phyloP scores from a whole-genome alignment of 2,329 filamentous ascomycete species.

The Diaporthe australafricana region DNA sequence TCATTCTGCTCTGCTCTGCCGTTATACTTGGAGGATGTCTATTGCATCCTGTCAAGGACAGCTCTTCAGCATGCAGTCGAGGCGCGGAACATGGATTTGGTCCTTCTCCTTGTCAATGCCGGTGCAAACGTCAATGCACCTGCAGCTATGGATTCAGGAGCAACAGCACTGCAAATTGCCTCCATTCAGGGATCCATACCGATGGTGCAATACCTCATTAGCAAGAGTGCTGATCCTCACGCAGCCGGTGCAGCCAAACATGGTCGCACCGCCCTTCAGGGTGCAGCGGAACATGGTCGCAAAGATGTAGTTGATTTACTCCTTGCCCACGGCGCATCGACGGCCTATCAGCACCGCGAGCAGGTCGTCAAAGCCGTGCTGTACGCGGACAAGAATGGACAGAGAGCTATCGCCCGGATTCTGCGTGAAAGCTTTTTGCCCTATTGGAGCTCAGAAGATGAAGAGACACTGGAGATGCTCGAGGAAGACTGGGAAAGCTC shows the following conservation, averaged over 20 bases:
- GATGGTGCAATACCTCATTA: neutral
- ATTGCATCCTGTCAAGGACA: neutral
- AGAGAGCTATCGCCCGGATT: neutral
- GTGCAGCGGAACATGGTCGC: neutral
- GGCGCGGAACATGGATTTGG: neutral
- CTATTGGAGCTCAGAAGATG: neutral
- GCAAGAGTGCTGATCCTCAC: neutral
- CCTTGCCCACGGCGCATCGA: neutral
- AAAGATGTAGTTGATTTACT: neutral
- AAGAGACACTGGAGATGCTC: neutral
- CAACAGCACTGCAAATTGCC: neutral
- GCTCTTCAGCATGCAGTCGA: neutral
- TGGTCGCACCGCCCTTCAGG: neutral
- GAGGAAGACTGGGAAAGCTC: neutral
- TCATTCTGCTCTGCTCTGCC: neutral
- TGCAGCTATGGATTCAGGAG: neutral
- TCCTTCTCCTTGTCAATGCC: neutral
- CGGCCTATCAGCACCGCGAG: neutral
- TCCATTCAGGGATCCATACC: neutral
- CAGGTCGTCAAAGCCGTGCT: neutral
- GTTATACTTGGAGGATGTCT: fast-evolving
- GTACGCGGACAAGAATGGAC: neutral
- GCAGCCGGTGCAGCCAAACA: neutral
- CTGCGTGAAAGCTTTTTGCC: neutral
- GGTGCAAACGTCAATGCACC: neutral